Conservation (phyloP, 805 yeast species). For the Myxozyma geophila region DNA sequence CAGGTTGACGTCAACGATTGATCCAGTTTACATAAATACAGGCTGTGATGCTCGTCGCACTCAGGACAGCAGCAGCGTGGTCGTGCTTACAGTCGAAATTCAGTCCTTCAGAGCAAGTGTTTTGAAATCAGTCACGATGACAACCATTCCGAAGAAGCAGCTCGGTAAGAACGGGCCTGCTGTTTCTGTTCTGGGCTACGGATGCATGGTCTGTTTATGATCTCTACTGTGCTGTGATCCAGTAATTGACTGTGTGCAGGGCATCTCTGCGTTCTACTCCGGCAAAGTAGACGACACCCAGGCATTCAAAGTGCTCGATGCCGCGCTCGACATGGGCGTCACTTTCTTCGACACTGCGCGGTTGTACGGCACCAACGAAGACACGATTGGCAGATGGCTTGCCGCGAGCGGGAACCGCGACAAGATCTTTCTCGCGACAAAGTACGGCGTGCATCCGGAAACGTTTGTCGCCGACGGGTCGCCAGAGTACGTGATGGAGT, state of each 20-base stretch:
- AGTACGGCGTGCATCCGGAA: constrained; percentile 55
- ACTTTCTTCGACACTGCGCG: constrained; percentile 68
- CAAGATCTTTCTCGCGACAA: constrained; percentile 60
- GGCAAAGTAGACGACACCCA: constrained; percentile 48
- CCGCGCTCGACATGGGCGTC: constrained; percentile 55
- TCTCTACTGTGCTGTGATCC: too few relatives aligned
- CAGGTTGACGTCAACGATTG: neutral
- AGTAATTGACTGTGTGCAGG: too few relatives aligned
- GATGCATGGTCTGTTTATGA: constrained; percentile 33
- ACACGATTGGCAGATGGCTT: constrained; percentile 58
- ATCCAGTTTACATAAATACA: neutral
- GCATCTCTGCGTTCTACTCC: constrained; percentile 35
- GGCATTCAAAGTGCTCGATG: constrained; percentile 57
- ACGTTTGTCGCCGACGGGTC: constrained; percentile 41
- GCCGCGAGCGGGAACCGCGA: constrained; percentile 33
- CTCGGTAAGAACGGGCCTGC: constrained; percentile 32
- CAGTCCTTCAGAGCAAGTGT: too few relatives aligned
- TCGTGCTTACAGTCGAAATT: neutral
- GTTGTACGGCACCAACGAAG: constrained; percentile 66
- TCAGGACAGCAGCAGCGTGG: too few relatives aligned
- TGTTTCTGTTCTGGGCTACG: constrained; percentile 30
- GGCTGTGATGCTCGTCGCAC: neutral
- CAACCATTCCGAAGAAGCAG: constrained; percentile 12
- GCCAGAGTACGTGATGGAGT: constrained; percentile 31
- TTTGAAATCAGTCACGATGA: too few relatives aligned